These are phyloP conservation scores for Acacia melanoxylon DNA, from an alignment of 306 rosid genomes.

Conservation along the genomic window DNA sequence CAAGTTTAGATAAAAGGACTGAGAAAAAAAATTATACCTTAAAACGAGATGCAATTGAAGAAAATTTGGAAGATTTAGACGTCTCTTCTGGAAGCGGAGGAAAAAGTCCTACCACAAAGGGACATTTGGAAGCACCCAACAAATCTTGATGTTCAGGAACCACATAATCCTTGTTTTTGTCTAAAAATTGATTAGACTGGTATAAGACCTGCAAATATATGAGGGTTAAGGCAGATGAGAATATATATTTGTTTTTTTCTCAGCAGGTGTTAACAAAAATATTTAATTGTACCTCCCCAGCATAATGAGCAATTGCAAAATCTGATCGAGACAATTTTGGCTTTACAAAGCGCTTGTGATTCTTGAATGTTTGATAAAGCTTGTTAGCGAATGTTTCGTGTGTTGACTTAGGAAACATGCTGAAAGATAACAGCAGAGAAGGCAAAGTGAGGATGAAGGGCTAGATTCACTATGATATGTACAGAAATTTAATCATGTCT, in stretches of 20 bases:
- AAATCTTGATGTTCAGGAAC: constrained; percentile 98
- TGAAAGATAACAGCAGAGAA: constrained; percentile 46
- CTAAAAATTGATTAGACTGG: constrained; percentile 93
- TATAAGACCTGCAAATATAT: constrained; percentile 72
- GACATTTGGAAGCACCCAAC: constrained; percentile 80
- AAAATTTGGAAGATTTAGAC: constrained; percentile 91
- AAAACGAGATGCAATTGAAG: constrained; percentile 97
- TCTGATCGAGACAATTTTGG: constrained; percentile 97
- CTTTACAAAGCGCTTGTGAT: constrained; percentile 89
- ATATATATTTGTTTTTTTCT: constrained; percentile 19
- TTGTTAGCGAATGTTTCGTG: constrained; percentile 99
- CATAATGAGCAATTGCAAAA: constrained; percentile 87
- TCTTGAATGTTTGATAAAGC: constrained; percentile 93
- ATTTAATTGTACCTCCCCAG: constrained; percentile 81
- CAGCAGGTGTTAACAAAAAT: constrained; percentile 26
- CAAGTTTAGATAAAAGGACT: constrained; percentile 10
- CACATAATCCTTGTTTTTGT: constrained; percentile 98
- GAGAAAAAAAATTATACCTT: constrained; percentile 54
- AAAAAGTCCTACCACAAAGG: constrained; percentile 96
- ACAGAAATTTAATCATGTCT: constrained; percentile 26
- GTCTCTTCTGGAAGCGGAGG: constrained; percentile 93
- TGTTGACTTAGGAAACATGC: constrained; percentile 99
- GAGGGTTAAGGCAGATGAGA: constrained; percentile 30
- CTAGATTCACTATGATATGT: constrained; percentile 15
- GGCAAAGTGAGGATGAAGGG: constrained; percentile 31